These are phyloP conservation scores for Boletus rubropictus DNA, from an alignment of 768 basidiomycete genomes.

Conservation along the genomic window DNA sequence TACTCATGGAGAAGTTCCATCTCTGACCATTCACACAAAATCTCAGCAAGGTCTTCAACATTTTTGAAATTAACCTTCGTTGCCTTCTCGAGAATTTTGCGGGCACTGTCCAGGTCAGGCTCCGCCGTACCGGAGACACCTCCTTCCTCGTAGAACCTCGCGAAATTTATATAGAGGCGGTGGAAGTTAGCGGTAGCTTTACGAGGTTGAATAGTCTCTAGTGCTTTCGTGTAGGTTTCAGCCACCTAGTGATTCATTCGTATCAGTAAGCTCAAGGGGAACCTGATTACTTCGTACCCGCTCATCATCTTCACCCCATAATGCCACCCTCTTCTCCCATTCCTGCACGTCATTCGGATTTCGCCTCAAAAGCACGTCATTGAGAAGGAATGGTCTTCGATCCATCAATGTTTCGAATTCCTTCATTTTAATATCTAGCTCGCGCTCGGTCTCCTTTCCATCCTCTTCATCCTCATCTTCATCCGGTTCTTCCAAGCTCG, in stretches of 20 bases:
- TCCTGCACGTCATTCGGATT: conserved; percentile 99
- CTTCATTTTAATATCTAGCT: conserved; percentile 84
- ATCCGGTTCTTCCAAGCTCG: conserved; percentile 71
- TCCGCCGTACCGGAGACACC: conserved; percentile 78
- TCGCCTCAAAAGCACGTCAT: conserved; percentile 86
- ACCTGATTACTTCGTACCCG: conserved; percentile 49
- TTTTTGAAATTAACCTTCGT: conserved; percentile 87
- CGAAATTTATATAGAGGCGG: conserved; percentile 89
- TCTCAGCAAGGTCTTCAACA: conserved; percentile 96
- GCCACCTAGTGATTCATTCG: conserved; percentile 54
- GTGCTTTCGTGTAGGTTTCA: conserved; percentile 85
- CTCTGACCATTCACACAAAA: conserved; percentile 99
- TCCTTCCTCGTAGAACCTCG: conserved; percentile 96
- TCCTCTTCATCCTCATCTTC: conserved; percentile 81
- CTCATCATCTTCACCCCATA: conserved; percentile 90
- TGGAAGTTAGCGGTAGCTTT: conserved; percentile 90
- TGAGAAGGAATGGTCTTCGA: conserved; percentile 89
- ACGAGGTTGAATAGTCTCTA: conserved; percentile 82
- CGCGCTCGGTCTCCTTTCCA: conserved; percentile 69
- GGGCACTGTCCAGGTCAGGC: conserved; percentile 73
- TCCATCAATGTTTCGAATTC: conserved; percentile 94
- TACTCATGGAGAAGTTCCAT: conserved; percentile 96
- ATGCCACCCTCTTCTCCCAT: conserved; percentile 95
- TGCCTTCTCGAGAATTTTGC: conserved; percentile 91
- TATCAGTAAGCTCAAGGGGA: not conserved